Conservation (phyloP, 2,329 filamentous ascomycete genomes). For the Venturia nashicola region DNA sequence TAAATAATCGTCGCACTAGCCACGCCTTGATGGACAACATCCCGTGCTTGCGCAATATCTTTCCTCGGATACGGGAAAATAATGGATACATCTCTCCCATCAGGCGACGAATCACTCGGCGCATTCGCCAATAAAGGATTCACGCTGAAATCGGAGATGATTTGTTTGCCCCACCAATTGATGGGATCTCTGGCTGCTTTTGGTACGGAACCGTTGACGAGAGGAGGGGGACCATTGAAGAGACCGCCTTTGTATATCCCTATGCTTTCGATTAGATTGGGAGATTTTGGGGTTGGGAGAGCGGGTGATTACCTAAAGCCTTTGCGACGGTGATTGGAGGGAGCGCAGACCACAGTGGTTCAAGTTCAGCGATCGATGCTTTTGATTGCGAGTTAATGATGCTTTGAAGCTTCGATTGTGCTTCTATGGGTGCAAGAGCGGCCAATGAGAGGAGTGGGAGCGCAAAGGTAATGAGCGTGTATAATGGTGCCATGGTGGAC, state of each 20-base stretch:
- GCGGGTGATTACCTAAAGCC: background rate
- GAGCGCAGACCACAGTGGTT: background rate
- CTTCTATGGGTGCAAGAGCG: background rate
- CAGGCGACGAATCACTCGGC: background rate
- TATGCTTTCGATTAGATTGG: background rate
- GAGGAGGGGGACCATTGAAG: background rate
- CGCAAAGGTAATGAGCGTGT: background rate
- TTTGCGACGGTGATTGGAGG: slow-evolving; percentile 4
- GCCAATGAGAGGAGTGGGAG: background rate
- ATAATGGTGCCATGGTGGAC: background rate
- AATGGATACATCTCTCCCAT: background rate
- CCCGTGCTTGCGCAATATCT: slow-evolving; percentile 7
- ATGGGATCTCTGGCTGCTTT: background rate
- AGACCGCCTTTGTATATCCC: slow-evolving; percentile 7
- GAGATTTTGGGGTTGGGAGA: background rate
- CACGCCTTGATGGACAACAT: slow-evolving; percentile 4
- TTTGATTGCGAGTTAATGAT: background rate
- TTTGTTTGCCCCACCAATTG: slow-evolving; percentile 8
- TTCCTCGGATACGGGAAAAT: slow-evolving; percentile 7
- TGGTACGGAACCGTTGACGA: background rate
- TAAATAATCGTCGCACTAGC: slow-evolving; percentile 5
- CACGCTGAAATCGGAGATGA: background rate
- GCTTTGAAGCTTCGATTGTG: background rate
- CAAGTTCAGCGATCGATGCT: background rate
- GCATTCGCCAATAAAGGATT: slow-evolving; percentile 1